These are phyloP conservation scores for Phytophthora podocarpi DNA, from an alignment of 352 stramenopile genomes.

Conservation along the genomic window DNA sequence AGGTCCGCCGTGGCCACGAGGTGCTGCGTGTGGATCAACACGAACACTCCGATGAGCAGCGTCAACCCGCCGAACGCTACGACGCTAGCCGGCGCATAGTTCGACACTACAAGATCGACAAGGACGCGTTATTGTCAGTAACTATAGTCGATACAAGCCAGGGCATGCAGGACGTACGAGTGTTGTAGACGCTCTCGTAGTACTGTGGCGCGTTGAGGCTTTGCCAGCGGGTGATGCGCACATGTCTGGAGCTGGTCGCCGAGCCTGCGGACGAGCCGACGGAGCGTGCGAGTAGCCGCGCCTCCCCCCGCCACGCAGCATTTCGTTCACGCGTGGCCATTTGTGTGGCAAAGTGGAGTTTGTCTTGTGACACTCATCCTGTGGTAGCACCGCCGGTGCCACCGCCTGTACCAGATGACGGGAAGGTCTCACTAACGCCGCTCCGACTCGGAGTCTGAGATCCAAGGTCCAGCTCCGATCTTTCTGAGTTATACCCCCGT, in stretches of 20 bases:
- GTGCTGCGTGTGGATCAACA: conserved; percentile 75
- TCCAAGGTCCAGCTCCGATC: background rate
- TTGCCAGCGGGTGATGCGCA: conserved; percentile 32
- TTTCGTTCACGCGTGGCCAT: conserved; percentile 5
- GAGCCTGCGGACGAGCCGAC: conserved; percentile 32
- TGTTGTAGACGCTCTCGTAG: conserved; percentile 42
- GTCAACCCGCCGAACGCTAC: conserved; percentile 50
- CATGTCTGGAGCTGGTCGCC: conserved; percentile 28
- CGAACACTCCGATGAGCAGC: conserved; percentile 62
- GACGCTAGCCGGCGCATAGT: conserved; percentile 52
- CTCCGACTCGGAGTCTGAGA: too few species aligned
- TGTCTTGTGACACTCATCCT: conserved; percentile 24
- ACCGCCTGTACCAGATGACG: conserved; percentile 1
- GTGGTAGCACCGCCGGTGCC: conserved; percentile 1
- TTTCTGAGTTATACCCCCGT: conserved; percentile 20
- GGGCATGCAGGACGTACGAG: conserved; percentile 13
- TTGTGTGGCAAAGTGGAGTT: background rate
- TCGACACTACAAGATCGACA: conserved; percentile 25
- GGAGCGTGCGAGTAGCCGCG: conserved; percentile 31
- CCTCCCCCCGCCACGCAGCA: conserved; percentile 10
- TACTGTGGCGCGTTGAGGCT: conserved; percentile 40
- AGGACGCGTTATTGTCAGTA: background rate
- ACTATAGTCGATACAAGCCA: background rate
- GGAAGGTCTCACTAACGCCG: background rate
- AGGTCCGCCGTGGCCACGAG: conserved; percentile 52